Percentiles rank a stretch among this genome's conserved stretches.
phyloP scores from a whole-genome alignment of 306 rosid species.

The Cyamopsis tetragonoloba region DNA sequence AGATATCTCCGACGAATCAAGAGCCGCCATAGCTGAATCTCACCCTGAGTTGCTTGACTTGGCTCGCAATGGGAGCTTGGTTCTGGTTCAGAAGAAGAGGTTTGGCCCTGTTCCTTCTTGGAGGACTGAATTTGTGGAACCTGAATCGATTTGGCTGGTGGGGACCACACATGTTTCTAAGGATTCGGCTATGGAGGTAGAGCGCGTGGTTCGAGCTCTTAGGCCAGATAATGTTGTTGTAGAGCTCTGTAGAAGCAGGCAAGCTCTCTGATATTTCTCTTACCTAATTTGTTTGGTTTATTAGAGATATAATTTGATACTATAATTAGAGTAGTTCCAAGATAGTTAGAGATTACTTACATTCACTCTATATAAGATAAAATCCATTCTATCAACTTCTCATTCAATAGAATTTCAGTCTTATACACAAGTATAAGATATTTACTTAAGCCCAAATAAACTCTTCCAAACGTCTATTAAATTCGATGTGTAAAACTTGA shows the following conservation, averaged over 20 bases:
- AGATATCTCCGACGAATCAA: slow-evolving; percentile 50
- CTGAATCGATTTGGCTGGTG: slow-evolving; percentile 64
- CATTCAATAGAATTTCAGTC: no score
- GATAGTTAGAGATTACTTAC: no score
- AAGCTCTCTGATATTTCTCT: no score
- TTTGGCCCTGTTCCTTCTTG: slow-evolving; percentile 78
- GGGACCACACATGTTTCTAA: slow-evolving; percentile 65
- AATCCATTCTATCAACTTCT: no score
- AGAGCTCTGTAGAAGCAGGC: slow-evolving; percentile 94
- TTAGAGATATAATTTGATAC: no score
- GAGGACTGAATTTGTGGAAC: slow-evolving; percentile 75
- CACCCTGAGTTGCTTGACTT: slow-evolving; percentile 81
- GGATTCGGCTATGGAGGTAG: slow-evolving; percentile 60
- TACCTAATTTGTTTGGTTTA: no score
- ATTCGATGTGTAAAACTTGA: no score
- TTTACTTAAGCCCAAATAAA: no score
- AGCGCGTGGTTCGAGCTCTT: slow-evolving; percentile 62
- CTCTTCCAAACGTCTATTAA: no score
- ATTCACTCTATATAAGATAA: no score
- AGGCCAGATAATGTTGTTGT: slow-evolving; percentile 82
- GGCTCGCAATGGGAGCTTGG: slow-evolving; percentile 66
- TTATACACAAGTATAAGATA: no score
- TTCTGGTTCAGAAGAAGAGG: slow-evolving; percentile 63
- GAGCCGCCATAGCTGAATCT: slow-evolving; percentile 47
- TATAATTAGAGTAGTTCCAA: no score